phyloP scores from a whole-genome alignment of 164 flowering plant species.

The Liriodendron chinense region DNA sequence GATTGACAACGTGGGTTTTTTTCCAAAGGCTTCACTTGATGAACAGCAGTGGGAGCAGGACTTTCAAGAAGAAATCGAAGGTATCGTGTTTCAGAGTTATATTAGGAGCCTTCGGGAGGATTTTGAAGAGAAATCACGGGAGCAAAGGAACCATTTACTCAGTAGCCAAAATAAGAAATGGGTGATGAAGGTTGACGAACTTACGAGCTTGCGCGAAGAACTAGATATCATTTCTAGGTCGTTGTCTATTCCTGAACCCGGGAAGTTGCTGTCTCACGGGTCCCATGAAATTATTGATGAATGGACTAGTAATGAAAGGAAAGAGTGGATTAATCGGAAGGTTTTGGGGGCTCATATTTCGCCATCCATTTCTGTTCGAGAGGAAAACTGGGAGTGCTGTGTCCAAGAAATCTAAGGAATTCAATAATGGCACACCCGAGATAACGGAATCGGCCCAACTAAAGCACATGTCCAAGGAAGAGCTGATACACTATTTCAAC shows the following conservation, averaged over 20 bases:
- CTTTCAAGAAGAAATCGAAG: slow-evolving; percentile 49
- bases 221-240: slow-evolving; percentile 49
- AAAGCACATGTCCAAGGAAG: slow-evolving; percentile 51
- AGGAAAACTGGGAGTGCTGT: slow-evolving; percentile 20
- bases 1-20: slow-evolving; percentile 23
- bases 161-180: slow-evolving; percentile 22
- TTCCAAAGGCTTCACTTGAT: slow-evolving; percentile 31
- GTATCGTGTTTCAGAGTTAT: slow-evolving; percentile 40
- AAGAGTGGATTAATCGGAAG: slow-evolving; percentile 45
- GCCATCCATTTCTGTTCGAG: slow-evolving; percentile 24
- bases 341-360: slow-evolving; percentile 27
- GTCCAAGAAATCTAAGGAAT: slow-evolving; percentile 36
- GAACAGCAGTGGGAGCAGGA: slow-evolving; percentile 35
- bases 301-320: slow-evolving; percentile 21
- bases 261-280: slow-evolving; percentile 40
- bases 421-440: slow-evolving; percentile 34
- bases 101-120: slow-evolving; percentile 39
- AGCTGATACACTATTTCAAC: slow-evolving; percentile 48
- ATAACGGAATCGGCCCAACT: slow-evolving; percentile 41
- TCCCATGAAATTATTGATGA: slow-evolving; percentile 46
- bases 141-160: slow-evolving; percentile 23
- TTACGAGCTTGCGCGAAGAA: slow-evolving; percentile 55
- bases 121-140: slow-evolving; percentile 34
- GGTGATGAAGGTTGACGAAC: slow-evolving; percentile 38
- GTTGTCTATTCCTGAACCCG: slow-evolving; percentile 43